A percentile compares a stretch with the other conserved stretches of the same genome.
phyloP scores from a whole-genome alignment of 257 asterid genomes.

The Prunella vulgaris region DNA sequence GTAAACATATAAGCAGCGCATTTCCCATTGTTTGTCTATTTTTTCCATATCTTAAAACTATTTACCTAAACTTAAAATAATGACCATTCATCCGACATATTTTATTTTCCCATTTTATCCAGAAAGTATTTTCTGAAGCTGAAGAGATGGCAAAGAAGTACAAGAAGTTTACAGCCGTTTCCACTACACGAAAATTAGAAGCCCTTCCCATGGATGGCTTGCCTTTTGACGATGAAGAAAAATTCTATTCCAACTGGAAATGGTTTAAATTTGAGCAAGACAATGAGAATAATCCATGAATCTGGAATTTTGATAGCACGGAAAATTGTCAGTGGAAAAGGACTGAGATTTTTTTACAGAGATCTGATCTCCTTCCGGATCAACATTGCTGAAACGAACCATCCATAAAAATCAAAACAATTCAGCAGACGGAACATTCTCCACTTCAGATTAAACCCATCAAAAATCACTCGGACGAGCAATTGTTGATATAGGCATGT shows the following conservation, averaged over 20 bases:
- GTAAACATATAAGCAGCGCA: slow-evolving; percentile 23
- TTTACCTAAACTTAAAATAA: neutral
- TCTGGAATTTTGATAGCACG: neutral
- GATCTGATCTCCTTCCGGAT: slow-evolving; percentile 6
- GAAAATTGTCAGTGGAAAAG: neutral
- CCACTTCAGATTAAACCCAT: neutral
- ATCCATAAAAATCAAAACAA: neutral
- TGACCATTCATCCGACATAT: neutral
- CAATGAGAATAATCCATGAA: slow-evolving; percentile 23
- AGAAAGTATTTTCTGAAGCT: slow-evolving; percentile 90
- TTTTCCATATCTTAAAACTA: neutral
- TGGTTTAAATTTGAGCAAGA: slow-evolving; percentile 78
- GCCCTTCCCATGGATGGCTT: slow-evolving; percentile 43
- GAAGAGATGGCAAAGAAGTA: slow-evolving; percentile 78
- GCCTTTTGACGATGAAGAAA: slow-evolving; percentile 76
- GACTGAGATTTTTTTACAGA: neutral
- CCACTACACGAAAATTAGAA: slow-evolving; percentile 40
- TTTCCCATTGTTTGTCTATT: neutral
- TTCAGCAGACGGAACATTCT: neutral
- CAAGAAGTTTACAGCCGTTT: slow-evolving; percentile 37
- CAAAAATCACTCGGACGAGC: neutral
- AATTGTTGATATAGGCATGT: neutral
- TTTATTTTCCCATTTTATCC: slow-evolving; percentile 12
- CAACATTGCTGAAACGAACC: neutral
- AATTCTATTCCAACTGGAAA: slow-evolving; percentile 70